phyloP scores from a whole-genome alignment of 2,329 filamentous ascomycete genomes.

The Fusarium cyanostomum region DNA sequence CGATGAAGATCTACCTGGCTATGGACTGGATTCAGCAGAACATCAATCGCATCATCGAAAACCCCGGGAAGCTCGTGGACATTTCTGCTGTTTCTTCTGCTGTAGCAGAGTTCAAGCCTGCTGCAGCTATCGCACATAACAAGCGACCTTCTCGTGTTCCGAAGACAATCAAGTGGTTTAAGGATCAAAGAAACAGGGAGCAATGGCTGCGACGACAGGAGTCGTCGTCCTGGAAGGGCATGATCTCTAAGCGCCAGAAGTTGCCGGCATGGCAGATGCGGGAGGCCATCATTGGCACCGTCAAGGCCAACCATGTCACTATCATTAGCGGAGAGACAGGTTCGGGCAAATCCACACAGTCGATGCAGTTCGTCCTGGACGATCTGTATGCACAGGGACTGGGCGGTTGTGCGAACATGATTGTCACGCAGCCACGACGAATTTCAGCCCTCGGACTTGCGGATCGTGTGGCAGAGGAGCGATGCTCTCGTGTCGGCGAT shows the following conservation, averaged over 20 bases:
- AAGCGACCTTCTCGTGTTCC: slow-evolving; percentile 57
- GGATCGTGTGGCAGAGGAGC: slow-evolving; percentile 92
- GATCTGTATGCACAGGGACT: slow-evolving; percentile 82
- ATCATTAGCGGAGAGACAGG: slow-evolving; percentile 98
- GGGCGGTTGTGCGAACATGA: slow-evolving; percentile 83
- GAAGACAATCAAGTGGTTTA: slow-evolving; percentile 70
- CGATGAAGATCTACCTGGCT: slow-evolving; percentile 88
- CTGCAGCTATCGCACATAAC: slow-evolving; percentile 39
- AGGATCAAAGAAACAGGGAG: slow-evolving; percentile 67
- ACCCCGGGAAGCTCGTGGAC: slow-evolving; percentile 84
- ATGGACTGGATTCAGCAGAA: slow-evolving; percentile 92
- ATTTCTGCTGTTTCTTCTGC: slow-evolving; percentile 82
- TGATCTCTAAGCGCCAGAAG: slow-evolving; percentile 75
- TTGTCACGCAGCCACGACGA: slow-evolving; percentile 93
- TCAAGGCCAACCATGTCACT: slow-evolving; percentile 83
- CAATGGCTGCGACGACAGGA: slow-evolving; percentile 77
- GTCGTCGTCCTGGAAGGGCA: slow-evolving; percentile 73
- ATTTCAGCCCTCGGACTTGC: slow-evolving; percentile 95
- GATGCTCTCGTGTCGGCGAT: slow-evolving; percentile 82
- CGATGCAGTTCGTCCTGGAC: slow-evolving; percentile 94
- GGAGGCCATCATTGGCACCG: slow-evolving; percentile 78
- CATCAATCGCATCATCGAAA: slow-evolving; percentile 82
- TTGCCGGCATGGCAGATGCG: slow-evolving; percentile 90
- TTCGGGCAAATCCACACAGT: slow-evolving; percentile 96
- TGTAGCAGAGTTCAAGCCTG: slow-evolving; percentile 61